Evolutionary conservation across 768 basidiomycete genomes (phyloP).

Genomic region (Trametes maxima): DNA sequence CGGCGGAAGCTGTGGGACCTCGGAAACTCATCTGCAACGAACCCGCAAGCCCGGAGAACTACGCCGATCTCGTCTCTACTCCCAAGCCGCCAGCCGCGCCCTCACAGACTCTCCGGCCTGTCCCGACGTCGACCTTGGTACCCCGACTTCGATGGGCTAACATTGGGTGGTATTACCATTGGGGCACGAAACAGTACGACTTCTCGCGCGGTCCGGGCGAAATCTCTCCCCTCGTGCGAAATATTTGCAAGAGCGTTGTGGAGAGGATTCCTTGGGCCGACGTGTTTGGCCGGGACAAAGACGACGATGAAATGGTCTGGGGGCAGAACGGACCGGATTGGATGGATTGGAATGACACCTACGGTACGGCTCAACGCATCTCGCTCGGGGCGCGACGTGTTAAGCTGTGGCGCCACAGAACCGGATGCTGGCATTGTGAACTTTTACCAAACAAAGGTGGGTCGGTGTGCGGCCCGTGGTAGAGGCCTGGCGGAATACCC

Average conservation of each 20-base stretch:
- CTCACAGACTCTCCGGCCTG: conserved; percentile 57
- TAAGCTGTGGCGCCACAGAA: conserved; percentile 47
- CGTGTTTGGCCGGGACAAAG: conserved; percentile 48
- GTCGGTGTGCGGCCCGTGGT: background rate
- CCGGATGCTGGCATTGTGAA: conserved; percentile 98
- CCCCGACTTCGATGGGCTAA: conserved; percentile 92
- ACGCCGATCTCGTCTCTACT: conserved; percentile 50
- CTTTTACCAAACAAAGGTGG: conserved; percentile 82
- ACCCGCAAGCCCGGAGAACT: conserved; percentile 61
- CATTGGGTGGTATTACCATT: conserved; percentile 95
- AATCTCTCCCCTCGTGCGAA: conserved; percentile 57
- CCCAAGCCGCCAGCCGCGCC: conserved; percentile 68
- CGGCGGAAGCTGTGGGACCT: conserved; percentile 47
- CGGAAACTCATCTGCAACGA: conserved; percentile 72
- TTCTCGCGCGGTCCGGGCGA: conserved; percentile 69
- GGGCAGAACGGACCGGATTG: conserved; percentile 60
- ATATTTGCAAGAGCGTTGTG: conserved; percentile 67
- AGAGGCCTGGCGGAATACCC: too few species aligned
- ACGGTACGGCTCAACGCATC: conserved; percentile 52
- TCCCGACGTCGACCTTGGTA: conserved; percentile 57
- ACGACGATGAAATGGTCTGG: conserved; percentile 45
- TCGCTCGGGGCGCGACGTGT: background rate
- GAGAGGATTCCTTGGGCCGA: conserved; percentile 65
- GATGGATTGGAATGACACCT: conserved; percentile 74
- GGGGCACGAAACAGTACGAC: conserved; percentile 95